Evolutionary conservation across 2,329 filamentous ascomycete genomes (phyloP), one percentile per base, ranked within the genome.

Genomic region (Aaosphaeria arxii): DNA sequence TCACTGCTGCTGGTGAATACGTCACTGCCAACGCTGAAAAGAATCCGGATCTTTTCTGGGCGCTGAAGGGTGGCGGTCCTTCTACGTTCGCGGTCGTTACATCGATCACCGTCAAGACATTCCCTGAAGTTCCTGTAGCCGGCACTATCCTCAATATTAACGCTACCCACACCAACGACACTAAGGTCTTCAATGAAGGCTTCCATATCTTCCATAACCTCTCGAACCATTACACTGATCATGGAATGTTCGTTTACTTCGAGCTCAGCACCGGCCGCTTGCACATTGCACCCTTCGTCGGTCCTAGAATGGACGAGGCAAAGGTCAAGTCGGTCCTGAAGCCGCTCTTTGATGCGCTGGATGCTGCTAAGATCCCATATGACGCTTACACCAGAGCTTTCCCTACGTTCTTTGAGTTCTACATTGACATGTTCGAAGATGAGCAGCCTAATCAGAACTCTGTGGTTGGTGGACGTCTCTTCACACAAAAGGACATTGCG

Each of bases 11-110:
- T 33, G 70, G 70, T n/a, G 51, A 65, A n/a, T 63, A 64, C 30
- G 58, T 64, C 7, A 64, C 62, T 2, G 63, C 63, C 39, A 70
- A 67, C 24, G 61, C 62, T 0, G 51, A 62, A 4, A 51, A 62
- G 33, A 70, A 73, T 11, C 39, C 66, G 0, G 70, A 72, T 43
- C 62, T 73, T 4, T 73, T 64, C 51, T 69, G 64, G 64, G 66
- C 64, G 6, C 54, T 69, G 7, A 66, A 64, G 46, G 66, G 66
- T 9, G 66, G 65, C 17, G 66, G 66, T 24, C 64, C 64, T 2
- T 55, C 58, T 28, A 56, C 63, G 1, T 69, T 64, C 40, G 66
- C 61, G 9, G 59, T 67, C 5, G 60, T 69, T 5, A 56, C 57
- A 5, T 56, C 59, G 4, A 54, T 68, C 38, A 70, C 64, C 4